Evolutionary conservation across 257 asterid species (phyloP), one percentile per base, ranked within the genome.

Genomic region (Solanum neorickii): DNA sequence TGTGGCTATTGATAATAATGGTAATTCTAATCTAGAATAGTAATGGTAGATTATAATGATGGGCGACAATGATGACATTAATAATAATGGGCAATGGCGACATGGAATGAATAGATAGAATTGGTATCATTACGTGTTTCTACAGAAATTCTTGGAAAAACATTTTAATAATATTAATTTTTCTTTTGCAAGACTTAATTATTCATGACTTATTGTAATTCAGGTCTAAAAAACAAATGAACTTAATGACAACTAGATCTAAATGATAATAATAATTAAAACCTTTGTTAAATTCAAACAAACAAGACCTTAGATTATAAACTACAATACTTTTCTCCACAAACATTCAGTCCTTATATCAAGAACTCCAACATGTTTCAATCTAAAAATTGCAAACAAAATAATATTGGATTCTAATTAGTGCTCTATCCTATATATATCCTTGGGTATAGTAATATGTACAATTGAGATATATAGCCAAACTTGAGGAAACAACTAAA

Each of bases 31-130:
- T 8, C 0, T 3, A 12, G 5, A 1, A 13, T 27, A 7, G 9
- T 68, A 2, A 13, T 29, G 4, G 0, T 68, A 14, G 2, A 29
- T 69, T 18, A 3, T 15, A 14, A 7, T 15, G 76, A 1, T 69
- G 12, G 3, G 0, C 5, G 12, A 1, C 1, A 69, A 15, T 5
- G 12, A 69, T 3, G 23, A 2, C 0, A 7, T 3, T 68, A 3
- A 69, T 69, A 69, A 69, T 7, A 29, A 20, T 7, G 12, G 41
- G 7, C 7, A 15, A 7, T 29, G 1, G 3, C 0, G 12, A 3
- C 31, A 69, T 16, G 6, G 2, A 11, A 11, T 27, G 18, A 66
- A 66, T 66, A 6, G 9, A 66, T 66, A 13, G 27, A 25, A 13
- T 66, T 14, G 10, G 3, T 29, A 2, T 29, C 4, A 3, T 69